Evolutionary conservation across 257 asterid species (phyloP).

Genomic region (Nicotiana attenuata): DNA sequence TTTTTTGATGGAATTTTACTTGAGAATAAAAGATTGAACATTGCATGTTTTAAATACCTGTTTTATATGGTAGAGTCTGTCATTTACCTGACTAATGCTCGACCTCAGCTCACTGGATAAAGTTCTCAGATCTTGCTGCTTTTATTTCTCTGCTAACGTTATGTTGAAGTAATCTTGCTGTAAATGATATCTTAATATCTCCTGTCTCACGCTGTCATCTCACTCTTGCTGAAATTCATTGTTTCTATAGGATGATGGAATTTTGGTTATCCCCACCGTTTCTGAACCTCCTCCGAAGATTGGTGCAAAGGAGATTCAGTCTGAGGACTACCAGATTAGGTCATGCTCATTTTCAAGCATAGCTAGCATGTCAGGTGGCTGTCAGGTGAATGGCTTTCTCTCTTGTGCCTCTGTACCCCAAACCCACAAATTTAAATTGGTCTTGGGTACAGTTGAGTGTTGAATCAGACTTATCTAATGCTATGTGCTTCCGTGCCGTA

Average conservation of each 20-base stretch:
- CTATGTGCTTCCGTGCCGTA: conserved; percentile 14
- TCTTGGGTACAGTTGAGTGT: neutral
- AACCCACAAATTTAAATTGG: neutral
- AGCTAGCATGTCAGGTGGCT: conserved; percentile 97
- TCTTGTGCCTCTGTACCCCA: conserved; percentile 1
- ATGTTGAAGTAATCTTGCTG: neutral
- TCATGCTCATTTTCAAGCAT: conserved; percentile 60
- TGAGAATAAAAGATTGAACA: neutral
- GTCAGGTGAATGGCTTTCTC: conserved; percentile 62
- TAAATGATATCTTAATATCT: neutral
- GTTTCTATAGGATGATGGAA: conserved; percentile 79
- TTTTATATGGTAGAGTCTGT: neutral
- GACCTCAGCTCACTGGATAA: neutral
- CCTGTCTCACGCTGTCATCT: neutral
- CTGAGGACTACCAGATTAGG: conserved; percentile 58
- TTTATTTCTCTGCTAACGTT: neutral
- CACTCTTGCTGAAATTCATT: conserved; percentile 19
- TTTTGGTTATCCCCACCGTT: conserved; percentile 73
- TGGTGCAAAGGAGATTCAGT: conserved; percentile 59
- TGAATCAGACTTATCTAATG: conserved; percentile 3
- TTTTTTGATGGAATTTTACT: neutral
- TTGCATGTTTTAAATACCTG: neutral
- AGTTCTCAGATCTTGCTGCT: neutral
- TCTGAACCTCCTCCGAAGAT: conserved; percentile 74
- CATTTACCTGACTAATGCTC: neutral